A percentile compares a stretch with the other conserved stretches of the same genome.
Evolutionary conservation across 108 stramenopile genomes (phyloP).

Genomic region (Skeletonema costatum): DNA sequence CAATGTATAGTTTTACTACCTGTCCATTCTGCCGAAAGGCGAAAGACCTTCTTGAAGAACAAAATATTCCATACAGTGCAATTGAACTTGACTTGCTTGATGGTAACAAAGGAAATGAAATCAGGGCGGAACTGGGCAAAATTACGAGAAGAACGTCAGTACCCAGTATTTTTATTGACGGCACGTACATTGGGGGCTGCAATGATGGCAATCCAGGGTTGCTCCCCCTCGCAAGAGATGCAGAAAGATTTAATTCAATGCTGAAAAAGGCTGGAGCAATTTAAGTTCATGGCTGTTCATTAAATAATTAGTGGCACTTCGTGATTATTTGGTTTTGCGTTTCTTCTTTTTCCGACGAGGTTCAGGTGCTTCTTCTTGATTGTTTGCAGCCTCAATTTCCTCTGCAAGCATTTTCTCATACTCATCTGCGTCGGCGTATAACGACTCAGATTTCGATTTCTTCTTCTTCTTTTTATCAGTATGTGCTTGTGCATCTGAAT

Average conservation of each 20-base stretch:
- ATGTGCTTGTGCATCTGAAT: conserved; percentile 5
- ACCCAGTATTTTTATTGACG: conserved; percentile 67
- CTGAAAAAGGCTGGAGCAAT: conserved; percentile 13
- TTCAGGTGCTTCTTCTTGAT: neutral
- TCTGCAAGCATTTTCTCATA: conserved; percentile 45
- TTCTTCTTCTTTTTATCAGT: conserved; percentile 17
- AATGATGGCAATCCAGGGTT: conserved; percentile 70
- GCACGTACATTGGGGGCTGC: conserved; percentile 62
- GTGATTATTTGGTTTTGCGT: conserved; percentile 4
- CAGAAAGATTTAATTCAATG: conserved; percentile 10
- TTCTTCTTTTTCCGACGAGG: conserved; percentile 1
- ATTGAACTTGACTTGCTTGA: conserved; percentile 65
- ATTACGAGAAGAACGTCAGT: conserved; percentile 67
- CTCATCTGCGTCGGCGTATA: conserved; percentile 62
- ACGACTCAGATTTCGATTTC: conserved; percentile 12
- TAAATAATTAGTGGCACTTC: neutral
- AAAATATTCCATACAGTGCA: conserved; percentile 48
- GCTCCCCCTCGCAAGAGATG: conserved; percentile 47
- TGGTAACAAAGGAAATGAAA: conserved; percentile 64
- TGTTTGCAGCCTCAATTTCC: neutral
- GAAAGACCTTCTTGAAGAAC: conserved; percentile 61
- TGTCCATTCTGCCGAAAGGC: conserved; percentile 79
- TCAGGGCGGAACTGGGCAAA: conserved; percentile 56
- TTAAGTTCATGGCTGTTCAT: neutral
- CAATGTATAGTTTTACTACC: conserved; percentile 66